Base-by-base conservation (phyloP, 495 filamentous ascomycete genomes). In the Aspergillus coremiiformis region DNA sequence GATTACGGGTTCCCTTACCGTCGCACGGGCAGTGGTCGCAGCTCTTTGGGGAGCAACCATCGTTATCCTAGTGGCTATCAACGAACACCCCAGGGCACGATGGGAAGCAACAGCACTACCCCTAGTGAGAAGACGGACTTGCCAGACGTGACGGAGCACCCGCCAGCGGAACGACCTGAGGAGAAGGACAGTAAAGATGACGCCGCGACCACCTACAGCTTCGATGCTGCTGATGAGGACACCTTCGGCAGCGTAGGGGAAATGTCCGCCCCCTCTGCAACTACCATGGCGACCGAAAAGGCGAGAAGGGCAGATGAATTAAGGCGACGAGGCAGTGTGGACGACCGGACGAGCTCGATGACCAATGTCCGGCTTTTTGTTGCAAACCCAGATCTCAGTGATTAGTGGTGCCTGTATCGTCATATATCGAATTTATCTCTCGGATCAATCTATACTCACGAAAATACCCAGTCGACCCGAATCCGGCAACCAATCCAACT, bases 301-400 rank as follows among this genome's bases (percentile, higher is more conserved):
- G 78, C 81, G 45, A 85, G 84, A 65, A 85, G 77, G 50, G 74
- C 79, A 1, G 89, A 90, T 10, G 90, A 95, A 30, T 70, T 95
- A 30, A 77, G 80, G 62, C 82, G 92, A 51, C 78, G 89, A 57
- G 93, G 92, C 9, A 97, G 93, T 66, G 90, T 98, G 45, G 94
- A 98, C 65, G 93, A 97, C 67, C 79, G 87, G 61, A 88, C 87
- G 20, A 83, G 78, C 53, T 84, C 84, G 4, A 90, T 95, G 83
- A 90, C 87, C 27, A 87, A 84, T 17, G 87, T 84, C 17, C 80
- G 90, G 48, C 71, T 98, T 49, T 96, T 89, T 58, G 91, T 98
- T 61, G 94, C 94, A 17, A 98, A 98, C 67, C 93, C 93, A 20
- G 93, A 98, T 65, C 62, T 78, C 43, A 84, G 81, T 63, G 83